These are phyloP conservation scores for Chaetomium fimeti DNA, from an alignment of 495 filamentous ascomycete species.

Conservation along the genomic window DNA sequence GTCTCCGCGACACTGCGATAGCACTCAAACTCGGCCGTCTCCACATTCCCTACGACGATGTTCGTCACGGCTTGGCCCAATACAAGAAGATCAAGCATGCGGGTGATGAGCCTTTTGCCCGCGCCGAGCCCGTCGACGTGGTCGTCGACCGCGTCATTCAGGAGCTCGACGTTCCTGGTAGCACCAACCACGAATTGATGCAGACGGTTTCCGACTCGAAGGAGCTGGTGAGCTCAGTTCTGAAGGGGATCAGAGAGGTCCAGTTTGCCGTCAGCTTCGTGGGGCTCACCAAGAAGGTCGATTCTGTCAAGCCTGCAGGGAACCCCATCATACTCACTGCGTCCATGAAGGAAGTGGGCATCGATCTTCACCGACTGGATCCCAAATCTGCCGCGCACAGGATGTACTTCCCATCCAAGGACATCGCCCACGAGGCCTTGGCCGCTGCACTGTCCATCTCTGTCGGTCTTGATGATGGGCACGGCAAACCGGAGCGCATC, in stretches of 20 bases:
- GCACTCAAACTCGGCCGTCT: conserved; percentile 86
- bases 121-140: conserved; percentile 52
- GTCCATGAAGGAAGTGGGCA: conserved; percentile 91
- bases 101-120: conserved; percentile 26
- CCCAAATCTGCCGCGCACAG: conserved; percentile 91
- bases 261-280: conserved; percentile 95
- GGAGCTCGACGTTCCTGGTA: conserved; percentile 72
- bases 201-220: conserved; percentile 90
- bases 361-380: conserved; percentile 91
- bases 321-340: conserved; percentile 75
- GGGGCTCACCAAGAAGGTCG: conserved; percentile 75
- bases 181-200: conserved; percentile 68
- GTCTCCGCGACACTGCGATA: conserved; percentile 85
- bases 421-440: conserved; percentile 93
- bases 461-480: conserved; percentile 83
- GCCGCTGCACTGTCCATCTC: conserved; percentile 89
- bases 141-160: conserved; percentile 74
- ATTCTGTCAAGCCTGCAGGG: conserved; percentile 61
- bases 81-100: conserved; percentile 43
- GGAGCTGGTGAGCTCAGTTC: conserved; percentile 84
- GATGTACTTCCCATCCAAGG: conserved; percentile 96
- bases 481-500: conserved; percentile 78
- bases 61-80: conserved; percentile 58
- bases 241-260: conserved; percentile 91
- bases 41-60: conserved; percentile 86